phyloP scores from a whole-genome alignment of 768 basidiomycete species.

The Hemileccinum rubropunctum region DNA sequence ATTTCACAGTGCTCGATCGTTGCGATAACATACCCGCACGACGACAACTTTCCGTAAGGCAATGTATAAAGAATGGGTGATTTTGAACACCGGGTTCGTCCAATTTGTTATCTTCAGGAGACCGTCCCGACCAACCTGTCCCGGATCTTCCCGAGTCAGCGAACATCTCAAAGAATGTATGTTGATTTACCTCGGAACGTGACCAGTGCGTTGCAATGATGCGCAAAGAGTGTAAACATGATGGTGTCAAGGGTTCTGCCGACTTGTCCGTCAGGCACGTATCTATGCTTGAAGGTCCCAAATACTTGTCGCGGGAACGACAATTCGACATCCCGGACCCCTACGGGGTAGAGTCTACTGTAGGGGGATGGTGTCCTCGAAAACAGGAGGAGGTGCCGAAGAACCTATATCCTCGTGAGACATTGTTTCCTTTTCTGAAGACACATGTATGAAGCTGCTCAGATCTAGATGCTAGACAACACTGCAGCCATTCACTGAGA shows the following conservation, averaged over 20 bases:
- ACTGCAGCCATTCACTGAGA: too few species aligned
- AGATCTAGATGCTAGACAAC: too few species aligned
- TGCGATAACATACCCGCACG: constrained; percentile 43
- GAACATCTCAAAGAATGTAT: too few species aligned
- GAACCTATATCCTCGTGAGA: not conserved
- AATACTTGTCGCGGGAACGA: constrained; percentile 25
- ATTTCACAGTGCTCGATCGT: constrained; percentile 49
- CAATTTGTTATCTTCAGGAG: constrained; percentile 32
- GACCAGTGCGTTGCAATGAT: not conserved
- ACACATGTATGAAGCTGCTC: too few species aligned
- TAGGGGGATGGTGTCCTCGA: constrained; percentile 30
- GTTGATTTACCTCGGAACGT: constrained; percentile 24
- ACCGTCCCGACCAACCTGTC: constrained; percentile 9
- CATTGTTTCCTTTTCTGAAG: not conserved
- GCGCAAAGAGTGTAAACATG: constrained; percentile 32
- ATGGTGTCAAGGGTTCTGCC: constrained; percentile 31
- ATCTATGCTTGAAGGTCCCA: constrained; percentile 26
- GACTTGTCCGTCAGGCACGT: constrained; percentile 16
- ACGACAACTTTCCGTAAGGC: constrained; percentile 46
- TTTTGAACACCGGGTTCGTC: constrained; percentile 26
- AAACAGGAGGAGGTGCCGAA: constrained; percentile 9
- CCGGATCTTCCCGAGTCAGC: too few species aligned
- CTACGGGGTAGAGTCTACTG: constrained; percentile 29
- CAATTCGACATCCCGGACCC: constrained; percentile 33
- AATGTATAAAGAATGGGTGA: too few species aligned